Conservation (phyloP, 2,329 filamentous ascomycete species). For the Penicillium psychrosexuale region DNA sequence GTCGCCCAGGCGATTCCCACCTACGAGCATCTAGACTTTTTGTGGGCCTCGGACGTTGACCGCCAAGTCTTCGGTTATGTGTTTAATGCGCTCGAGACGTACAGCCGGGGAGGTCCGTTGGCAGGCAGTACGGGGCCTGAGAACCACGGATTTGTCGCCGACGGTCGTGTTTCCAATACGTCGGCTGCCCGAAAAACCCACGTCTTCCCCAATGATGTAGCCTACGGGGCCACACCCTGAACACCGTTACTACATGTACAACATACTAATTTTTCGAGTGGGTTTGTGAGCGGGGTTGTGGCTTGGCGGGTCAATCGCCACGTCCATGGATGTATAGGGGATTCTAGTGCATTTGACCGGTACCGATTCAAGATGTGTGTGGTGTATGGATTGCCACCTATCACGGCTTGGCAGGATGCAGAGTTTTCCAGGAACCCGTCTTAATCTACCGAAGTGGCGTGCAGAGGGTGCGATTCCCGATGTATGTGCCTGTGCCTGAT, state of each 20-base stretch:
- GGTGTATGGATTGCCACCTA: not conserved
- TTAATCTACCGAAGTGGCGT: conserved; percentile 3
- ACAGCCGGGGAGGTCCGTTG: conserved; percentile 23
- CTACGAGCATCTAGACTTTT: conserved; percentile 94
- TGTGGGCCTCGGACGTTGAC: conserved; percentile 88
- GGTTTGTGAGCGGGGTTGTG: not conserved
- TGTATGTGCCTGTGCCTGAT: not conserved
- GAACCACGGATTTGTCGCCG: not conserved
- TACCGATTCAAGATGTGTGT: not conserved
- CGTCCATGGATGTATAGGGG: not conserved
- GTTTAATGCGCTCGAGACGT: conserved; percentile 79
- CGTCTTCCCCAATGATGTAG: not conserved
- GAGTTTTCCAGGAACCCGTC: not conserved
- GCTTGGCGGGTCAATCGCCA: not conserved
- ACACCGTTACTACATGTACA: not conserved
- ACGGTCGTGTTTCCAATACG: conserved; percentile 17
- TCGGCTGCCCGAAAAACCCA: conserved; percentile 6
- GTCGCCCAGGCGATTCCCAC: conserved; percentile 82
- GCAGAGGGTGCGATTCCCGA: not conserved
- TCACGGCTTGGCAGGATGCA: not conserved
- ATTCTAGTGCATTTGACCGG: not conserved
- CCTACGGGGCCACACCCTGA: not conserved
- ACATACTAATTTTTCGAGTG: not conserved
- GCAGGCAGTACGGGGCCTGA: not conserved
- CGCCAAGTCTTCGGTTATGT: conserved; percentile 85